These are phyloP conservation scores for Elsinoe ampelina DNA, from an alignment of 2,329 filamentous ascomycete species.

Conservation along the genomic window DNA sequence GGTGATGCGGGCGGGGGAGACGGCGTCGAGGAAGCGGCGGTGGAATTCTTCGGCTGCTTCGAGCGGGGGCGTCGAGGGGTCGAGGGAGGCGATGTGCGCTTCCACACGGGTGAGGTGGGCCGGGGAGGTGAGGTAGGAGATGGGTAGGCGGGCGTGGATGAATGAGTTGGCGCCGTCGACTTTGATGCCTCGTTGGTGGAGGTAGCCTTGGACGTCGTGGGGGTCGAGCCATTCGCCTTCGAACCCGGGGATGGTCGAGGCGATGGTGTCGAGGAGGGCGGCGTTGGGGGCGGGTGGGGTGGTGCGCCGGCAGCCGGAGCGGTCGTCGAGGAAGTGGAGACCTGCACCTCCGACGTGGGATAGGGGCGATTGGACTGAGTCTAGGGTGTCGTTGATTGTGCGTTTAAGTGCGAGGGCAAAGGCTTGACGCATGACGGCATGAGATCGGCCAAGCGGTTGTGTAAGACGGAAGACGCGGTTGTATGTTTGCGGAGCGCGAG, in stretches of 20 bases:
- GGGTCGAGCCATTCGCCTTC: constrained; percentile 69
- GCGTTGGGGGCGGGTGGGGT: constrained; percentile 13
- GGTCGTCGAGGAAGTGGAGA: constrained; percentile 45
- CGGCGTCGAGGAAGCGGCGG: constrained; percentile 5
- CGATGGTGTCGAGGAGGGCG: constrained; percentile 26
- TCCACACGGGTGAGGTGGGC: constrained; percentile 2
- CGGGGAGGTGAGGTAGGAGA: background rate
- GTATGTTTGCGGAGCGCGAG: constrained; percentile 22
- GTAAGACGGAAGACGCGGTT: constrained; percentile 59
- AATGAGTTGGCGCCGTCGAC: constrained; percentile 54
- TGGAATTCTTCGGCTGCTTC: constrained; percentile 15
- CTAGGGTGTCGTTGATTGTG: constrained; percentile 38
- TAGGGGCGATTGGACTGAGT: constrained; percentile 45
- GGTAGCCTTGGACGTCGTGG: constrained; percentile 66
- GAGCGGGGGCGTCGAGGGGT: constrained; percentile 14
- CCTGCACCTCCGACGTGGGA: constrained; percentile 59
- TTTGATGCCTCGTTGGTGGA: constrained; percentile 53
- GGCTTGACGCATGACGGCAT: constrained; percentile 31
- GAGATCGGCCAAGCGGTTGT: constrained; percentile 44
- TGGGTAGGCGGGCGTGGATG: constrained; percentile 49
- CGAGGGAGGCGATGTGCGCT: background rate
- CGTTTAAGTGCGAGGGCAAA: constrained; percentile 31
- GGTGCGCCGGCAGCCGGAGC: background rate
- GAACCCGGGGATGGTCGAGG: constrained; percentile 49
- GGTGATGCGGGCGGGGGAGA: background rate